Base-by-base conservation (phyloP, 2,329 filamentous ascomycete species). In the Chaetomium strumarium region DNA sequence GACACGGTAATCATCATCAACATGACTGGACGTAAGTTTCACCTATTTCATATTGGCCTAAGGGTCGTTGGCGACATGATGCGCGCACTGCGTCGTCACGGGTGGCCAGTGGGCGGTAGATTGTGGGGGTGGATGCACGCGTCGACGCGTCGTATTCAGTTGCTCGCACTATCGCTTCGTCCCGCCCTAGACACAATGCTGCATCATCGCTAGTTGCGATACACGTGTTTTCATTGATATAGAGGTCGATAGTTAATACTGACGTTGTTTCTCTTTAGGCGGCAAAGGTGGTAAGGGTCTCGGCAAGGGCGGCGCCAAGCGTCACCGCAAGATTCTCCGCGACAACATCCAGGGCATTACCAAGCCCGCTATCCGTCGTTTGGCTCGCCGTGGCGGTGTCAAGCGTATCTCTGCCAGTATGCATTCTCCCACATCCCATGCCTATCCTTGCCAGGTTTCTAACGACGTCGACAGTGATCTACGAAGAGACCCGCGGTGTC, bases 321-420 rank as follows among this genome's bases (percentile, higher is more conserved):
- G 91, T 77, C 91, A 96, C 80, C 86, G 92, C 70, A 96, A 96
- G 88, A 96, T 96, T 81, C 83, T 96, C 75, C 90, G 91, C 77
- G 91, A 96, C 87, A 96, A 96, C 88, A 96, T 96, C 72, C 91
- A 96, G 80, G 91, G 91, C 78, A 96, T 96, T 72, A 96, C 91
- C 70, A 96, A 96, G 88, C 91, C 91, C 68, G 91, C 91, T 68
- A 96, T 96, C 77, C 87, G 91, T 69, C 91, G 91, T 95, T 90
- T 96, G 73, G 91, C 91, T 62, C 91, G 91, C 78, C 90, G 91
- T 93, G 91, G 91, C 76, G 91, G 91, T 91, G 91, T 96, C 83
- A 96, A 96, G 89, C 91, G 91, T 95, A 96, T 96, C 70, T 96
- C 90, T 68, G 91, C 91, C 72, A 95, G 85, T 88, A 83, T 72